phyloP scores from a whole-genome alignment of 23 red algal species.

The Agarophyton chilense region DNA sequence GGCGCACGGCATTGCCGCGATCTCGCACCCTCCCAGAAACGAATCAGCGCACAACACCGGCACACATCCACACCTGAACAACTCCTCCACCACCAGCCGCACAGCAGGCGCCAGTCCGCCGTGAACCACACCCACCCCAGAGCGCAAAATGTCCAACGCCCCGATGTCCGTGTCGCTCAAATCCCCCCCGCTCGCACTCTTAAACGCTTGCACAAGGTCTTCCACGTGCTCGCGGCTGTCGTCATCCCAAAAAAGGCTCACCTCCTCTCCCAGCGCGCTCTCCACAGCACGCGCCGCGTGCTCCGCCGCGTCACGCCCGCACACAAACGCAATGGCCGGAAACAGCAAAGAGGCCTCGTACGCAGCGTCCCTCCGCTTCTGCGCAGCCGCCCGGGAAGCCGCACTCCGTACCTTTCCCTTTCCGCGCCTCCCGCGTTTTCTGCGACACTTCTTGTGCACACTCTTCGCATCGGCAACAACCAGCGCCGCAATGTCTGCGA shows the following conservation, averaged over 20 bases:
- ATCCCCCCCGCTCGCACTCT: not conserved
- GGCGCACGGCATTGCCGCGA: slow-evolving; percentile 25
- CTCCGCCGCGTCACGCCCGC: slow-evolving; percentile 23
- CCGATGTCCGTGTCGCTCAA: slow-evolving; percentile 15
- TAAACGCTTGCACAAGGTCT: slow-evolving; percentile 18
- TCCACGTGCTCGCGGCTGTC: slow-evolving; percentile 33
- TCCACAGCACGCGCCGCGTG: slow-evolving; percentile 35
- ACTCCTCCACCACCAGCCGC: slow-evolving; percentile 48
- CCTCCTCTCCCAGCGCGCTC: slow-evolving; percentile 25
- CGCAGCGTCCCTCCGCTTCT: slow-evolving; percentile 33
- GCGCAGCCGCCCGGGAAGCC: slow-evolving; percentile 4
- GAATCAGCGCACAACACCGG: slow-evolving; percentile 32
- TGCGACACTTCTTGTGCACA: slow-evolving; percentile 8
- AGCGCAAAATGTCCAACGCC: slow-evolving; percentile 18
- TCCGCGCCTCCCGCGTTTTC: not conserved
- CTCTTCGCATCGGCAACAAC: slow-evolving; percentile 40
- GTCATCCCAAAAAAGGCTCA: slow-evolving; percentile 45
- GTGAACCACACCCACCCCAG: slow-evolving; percentile 49
- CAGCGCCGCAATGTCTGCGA: slow-evolving; percentile 45
- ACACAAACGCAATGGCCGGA: slow-evolving; percentile 48
- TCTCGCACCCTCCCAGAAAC: slow-evolving; percentile 36
- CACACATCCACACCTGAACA: slow-evolving; percentile 34
- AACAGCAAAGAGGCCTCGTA: slow-evolving; percentile 34
- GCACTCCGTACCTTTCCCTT: slow-evolving; percentile 40
- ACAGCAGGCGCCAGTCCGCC: slow-evolving; percentile 11